Evolutionary conservation across 192 early-diverging fungal genomes (phyloP).

Genomic region (Entomortierella chlamydospora): DNA sequence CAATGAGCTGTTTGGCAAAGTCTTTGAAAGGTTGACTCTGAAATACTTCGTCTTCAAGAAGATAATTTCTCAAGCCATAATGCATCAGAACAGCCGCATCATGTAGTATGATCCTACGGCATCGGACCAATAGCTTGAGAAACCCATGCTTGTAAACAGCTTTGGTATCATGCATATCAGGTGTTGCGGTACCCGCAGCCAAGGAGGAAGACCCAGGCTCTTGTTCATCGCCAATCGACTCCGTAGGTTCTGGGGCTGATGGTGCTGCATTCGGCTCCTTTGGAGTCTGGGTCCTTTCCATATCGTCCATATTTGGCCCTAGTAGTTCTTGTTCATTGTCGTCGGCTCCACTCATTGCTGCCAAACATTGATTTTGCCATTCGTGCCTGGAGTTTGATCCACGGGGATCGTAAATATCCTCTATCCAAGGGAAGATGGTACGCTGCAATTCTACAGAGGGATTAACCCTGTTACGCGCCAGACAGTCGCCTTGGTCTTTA

Average conservation of each 20-base stretch:
- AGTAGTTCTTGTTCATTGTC: neutral
- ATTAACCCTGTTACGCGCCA: neutral
- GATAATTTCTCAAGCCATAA: neutral
- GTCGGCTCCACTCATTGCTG: neutral
- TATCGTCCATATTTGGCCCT: no score
- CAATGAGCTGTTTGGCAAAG: neutral
- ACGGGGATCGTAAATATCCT: neutral
- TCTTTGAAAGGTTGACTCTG: neutral
- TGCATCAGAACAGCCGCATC: neutral
- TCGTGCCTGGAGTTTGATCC: neutral
- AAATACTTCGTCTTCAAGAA: neutral
- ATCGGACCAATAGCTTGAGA: neutral
- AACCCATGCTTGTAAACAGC: neutral
- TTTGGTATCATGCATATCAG: neutral
- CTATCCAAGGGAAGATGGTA: slow-evolving; percentile 3
- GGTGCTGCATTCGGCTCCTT: no score
- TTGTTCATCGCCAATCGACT: no score
- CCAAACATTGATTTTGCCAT: neutral
- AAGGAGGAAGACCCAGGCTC: no score
- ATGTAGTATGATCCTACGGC: neutral
- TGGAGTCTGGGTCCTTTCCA: no score
- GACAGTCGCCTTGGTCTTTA: neutral
- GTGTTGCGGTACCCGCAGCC: neutral
- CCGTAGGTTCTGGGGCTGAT: no score
- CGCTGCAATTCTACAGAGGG: neutral